Conservation (phyloP, 805 yeast species). For the Metschnikowia vanudenii region DNA sequence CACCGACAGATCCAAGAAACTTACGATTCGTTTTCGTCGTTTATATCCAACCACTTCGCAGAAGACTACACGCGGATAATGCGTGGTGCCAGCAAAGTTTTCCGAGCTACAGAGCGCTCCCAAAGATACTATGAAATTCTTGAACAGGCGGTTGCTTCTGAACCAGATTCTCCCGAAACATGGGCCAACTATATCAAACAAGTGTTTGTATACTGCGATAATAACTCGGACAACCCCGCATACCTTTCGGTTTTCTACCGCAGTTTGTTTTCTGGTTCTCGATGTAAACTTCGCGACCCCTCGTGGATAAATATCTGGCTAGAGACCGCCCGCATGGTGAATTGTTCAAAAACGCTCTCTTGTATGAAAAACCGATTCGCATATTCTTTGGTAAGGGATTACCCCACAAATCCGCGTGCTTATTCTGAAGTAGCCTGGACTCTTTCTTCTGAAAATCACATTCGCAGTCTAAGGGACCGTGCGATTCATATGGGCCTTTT, state of each 20-base stretch:
- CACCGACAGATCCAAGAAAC: conserved; percentile 43
- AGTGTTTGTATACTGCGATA: conserved; percentile 23
- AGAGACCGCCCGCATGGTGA: background rate
- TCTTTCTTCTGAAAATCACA: background rate
- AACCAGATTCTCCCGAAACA: conserved; percentile 14
- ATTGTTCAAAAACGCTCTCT: background rate
- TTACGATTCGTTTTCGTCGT: conserved; percentile 38
- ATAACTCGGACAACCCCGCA: background rate
- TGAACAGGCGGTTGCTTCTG: conserved; percentile 28
- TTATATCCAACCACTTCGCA: conserved; percentile 32
- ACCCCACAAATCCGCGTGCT: background rate
- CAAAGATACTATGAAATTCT: conserved; percentile 34
- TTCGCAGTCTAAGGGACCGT: background rate
- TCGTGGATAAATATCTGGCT: conserved; percentile 14
- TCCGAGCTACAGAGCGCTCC: conserved; percentile 25
- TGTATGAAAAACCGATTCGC: background rate
- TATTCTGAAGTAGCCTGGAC: conserved; percentile 1
- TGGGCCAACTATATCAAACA: conserved; percentile 37
- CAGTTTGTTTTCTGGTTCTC: conserved; percentile 7
- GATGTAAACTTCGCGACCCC: conserved; percentile 5
- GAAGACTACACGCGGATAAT: conserved; percentile 35
- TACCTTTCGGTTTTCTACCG: conserved; percentile 27
- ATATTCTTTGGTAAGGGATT: background rate
- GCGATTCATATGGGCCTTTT: background rate
- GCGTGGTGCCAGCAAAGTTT: conserved; percentile 34